Base-by-base conservation (phyloP, 1,284 basidiomycete genomes). In the Austroboletus novae-zelandiae region DNA sequence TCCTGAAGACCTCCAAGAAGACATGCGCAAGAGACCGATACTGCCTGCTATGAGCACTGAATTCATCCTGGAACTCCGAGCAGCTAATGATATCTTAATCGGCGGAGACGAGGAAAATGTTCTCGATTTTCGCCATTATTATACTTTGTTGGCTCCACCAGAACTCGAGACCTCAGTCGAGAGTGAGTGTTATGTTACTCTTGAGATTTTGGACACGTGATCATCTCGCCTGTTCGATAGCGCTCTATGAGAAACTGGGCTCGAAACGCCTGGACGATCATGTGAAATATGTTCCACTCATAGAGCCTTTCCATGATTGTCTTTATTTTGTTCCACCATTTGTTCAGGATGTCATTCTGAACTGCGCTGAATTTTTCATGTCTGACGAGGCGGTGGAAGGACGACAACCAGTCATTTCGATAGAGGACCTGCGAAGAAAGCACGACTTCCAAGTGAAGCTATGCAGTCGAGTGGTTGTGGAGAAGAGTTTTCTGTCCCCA, bases 11-110 rank as follows among this genome's bases (percentile, higher is more conserved):
- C 43, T 55, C 6, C 61, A 47, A 30, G 23, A 37, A 14, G 18
- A 11, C 4, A 61, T 68, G 55, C 51, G 42, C 39, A 45, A 45
- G 0, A 50, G 42, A 39, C 45, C 44, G 0, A 66, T 67, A 51
- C 64, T 64, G 30, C 49, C 53, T 25, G 60, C 53, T 9, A 51
- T 27, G 42, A 25, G 9, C 9, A 11, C n/a, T 20, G 13, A 27
- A n/a, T n/a, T n/a, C n/a, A n/a, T n/a, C n/a, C n/a, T n/a, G n/a
- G n/a, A n/a, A n/a, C 39, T 40, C 15, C 25, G 25, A 29, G 9
- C 8, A 10, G 17, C 18, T 17, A 13, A 2, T 18, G 6, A 39
- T 13, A 39, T 39, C 37, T 39, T 39, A 9, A 23, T 39, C 10
- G 37, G 37, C 11, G 37, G 37, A 20, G 37, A 39, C 37, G 20